Conservation (phyloP, 2,329 filamentous ascomycete species). For the Incumbomyces delicatus region DNA sequence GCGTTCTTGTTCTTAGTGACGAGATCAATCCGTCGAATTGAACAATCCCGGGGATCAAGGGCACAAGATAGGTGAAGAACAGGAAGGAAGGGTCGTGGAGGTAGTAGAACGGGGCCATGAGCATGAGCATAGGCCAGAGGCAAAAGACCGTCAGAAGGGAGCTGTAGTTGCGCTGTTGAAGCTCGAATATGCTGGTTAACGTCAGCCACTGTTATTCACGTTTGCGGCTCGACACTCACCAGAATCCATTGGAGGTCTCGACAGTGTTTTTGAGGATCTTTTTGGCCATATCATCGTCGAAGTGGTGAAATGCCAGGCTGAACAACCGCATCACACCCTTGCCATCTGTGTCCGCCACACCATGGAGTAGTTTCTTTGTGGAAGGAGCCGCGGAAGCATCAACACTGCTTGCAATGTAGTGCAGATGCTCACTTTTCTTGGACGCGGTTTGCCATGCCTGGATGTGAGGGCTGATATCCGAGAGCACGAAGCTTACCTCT, state of each 20-base stretch:
- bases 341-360: constrained; percentile 25
- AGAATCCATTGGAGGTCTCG: constrained; percentile 35
- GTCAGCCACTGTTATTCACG: not conserved
- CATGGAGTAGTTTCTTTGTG: constrained; percentile 28
- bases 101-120: constrained; percentile 26
- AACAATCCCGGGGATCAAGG: constrained; percentile 57
- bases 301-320: constrained; percentile 69
- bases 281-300: constrained; percentile 52
- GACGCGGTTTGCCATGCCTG: constrained; percentile 49
- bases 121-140: constrained; percentile 29
- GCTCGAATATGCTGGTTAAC: constrained; percentile 50
- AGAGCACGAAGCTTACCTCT: constrained; percentile 50
- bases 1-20: constrained; percentile 55
- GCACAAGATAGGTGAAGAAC: constrained; percentile 57
- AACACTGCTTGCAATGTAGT: constrained; percentile 51
- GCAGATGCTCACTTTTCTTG: constrained; percentile 45
- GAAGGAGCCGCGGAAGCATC: constrained; percentile 55
- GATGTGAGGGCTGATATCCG: constrained; percentile 56
- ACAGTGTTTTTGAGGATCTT: constrained; percentile 56
- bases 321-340: constrained; percentile 58
- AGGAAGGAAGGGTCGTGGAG: constrained; percentile 46
- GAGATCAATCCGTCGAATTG: constrained; percentile 62
- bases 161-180: constrained; percentile 55
- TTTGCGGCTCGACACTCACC: constrained; percentile 17
- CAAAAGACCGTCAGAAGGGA: constrained; percentile 46